Percentiles rank a stretch among this genome's conserved stretches.
phyloP scores from a whole-genome alignment of 306 rosid genomes.

The Castanospermum australe region DNA sequence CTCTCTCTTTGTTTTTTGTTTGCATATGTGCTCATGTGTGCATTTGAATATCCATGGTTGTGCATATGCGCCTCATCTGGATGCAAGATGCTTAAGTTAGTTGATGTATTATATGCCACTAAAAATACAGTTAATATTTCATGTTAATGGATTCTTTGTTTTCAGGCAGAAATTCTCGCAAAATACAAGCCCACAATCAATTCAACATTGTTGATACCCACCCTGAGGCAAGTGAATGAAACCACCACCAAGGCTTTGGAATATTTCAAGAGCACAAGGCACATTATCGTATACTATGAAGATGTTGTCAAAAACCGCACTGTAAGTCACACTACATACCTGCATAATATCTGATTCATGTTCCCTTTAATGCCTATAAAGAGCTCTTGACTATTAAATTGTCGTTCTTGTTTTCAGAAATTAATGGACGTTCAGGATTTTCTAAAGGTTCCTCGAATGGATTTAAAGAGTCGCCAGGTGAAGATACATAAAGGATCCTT shows the following conservation, averaged over 20 bases:
- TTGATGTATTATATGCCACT: not conserved
- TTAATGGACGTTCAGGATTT: constrained; percentile 76
- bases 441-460: constrained; percentile 70
- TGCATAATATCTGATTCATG: not conserved
- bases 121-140: constrained; percentile 1
- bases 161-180: constrained; percentile 93
- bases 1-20: constrained; percentile 13
- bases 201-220: constrained; percentile 56
- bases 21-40: not conserved
- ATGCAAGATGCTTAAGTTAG: constrained; percentile 3
- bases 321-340: constrained; percentile 46
- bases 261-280: constrained; percentile 84
- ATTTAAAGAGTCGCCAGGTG: constrained; percentile 87
- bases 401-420: constrained; percentile 56
- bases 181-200: constrained; percentile 86
- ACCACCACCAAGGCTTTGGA: constrained; percentile 80
- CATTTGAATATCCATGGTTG: not conserved
- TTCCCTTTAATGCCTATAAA: not conserved
- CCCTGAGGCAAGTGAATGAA: constrained; percentile 71
- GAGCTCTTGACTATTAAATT: not conserved
- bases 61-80: not conserved
- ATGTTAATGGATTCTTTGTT: constrained; percentile 22
- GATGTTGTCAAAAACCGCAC: constrained; percentile 78
- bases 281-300: constrained; percentile 80
- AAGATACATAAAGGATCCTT: constrained; percentile 86